A percentile compares a stretch with the other conserved stretches of the same genome.
Evolutionary conservation across 345 rosid species (phyloP).

Genomic region (Leavenworthia alabamica): DNA sequence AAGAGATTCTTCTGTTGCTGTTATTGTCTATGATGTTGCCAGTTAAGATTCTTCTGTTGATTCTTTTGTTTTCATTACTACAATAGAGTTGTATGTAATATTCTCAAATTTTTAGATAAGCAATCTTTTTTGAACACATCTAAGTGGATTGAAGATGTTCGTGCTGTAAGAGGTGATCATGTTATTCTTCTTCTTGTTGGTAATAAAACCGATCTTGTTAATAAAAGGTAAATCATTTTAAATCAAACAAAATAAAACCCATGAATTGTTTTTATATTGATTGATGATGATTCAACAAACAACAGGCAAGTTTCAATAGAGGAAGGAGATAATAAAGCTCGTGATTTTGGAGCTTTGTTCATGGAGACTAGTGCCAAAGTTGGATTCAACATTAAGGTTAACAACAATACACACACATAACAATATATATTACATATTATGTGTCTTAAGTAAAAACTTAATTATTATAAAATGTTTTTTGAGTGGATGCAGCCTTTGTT

Average conservation of each 20-base stretch:
- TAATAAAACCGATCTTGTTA: constrained; percentile 81
- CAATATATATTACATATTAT: not conserved
- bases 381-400: constrained; percentile 82
- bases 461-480: not conserved
- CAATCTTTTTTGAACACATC: constrained; percentile 71
- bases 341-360: constrained; percentile 74
- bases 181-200: constrained; percentile 79
- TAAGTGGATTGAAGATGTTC: constrained; percentile 82
- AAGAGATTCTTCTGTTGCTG: constrained; percentile 83
- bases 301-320: constrained; percentile 84
- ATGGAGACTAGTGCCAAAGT: constrained; percentile 91
- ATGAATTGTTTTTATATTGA: not conserved
- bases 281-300: not conserved
- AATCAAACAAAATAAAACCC: not conserved
- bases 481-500: constrained; percentile 61
- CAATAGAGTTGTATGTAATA: not conserved
- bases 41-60: constrained; percentile 37
- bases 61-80: not conserved
- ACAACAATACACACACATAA: not conserved
- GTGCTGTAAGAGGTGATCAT: constrained; percentile 65
- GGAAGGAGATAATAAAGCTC: constrained; percentile 79
- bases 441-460: not conserved
- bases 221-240: constrained; percentile 40
- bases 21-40: constrained; percentile 82
- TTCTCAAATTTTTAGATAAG: constrained; percentile 43